A percentile compares a stretch with the other conserved stretches of the same genome.
Evolutionary conservation across 2,329 filamentous ascomycete species (phyloP).

Genomic region (Akanthomyces muscarius): DNA sequence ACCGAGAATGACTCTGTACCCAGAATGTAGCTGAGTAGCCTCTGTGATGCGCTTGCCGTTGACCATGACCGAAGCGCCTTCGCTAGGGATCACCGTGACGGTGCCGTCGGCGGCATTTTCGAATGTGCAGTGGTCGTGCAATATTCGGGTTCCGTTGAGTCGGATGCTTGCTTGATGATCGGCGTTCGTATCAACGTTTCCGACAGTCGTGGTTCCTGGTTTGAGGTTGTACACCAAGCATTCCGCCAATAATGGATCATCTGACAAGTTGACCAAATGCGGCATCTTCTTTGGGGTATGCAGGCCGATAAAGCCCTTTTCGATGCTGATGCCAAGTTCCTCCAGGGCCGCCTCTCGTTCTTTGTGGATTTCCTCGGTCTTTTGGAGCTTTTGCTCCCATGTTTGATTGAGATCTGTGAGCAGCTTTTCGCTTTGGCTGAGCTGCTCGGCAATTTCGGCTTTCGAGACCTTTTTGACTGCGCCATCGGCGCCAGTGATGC

Average conservation of each 20-base stretch:
- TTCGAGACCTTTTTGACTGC: constrained; percentile 93
- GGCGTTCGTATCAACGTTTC: constrained; percentile 82
- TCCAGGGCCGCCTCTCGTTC: constrained; percentile 92
- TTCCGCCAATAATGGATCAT: constrained; percentile 87
- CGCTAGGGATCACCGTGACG: constrained; percentile 84
- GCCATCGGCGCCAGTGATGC: constrained; percentile 82
- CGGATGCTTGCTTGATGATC: constrained; percentile 79
- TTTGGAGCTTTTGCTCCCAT: constrained; percentile 93
- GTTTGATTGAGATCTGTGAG: constrained; percentile 96
- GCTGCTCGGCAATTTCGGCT: constrained; percentile 93
- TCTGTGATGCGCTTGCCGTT: constrained; percentile 89
- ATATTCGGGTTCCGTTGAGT: constrained; percentile 87
- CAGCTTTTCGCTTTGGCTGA: constrained; percentile 94
- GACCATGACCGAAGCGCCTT: constrained; percentile 96
- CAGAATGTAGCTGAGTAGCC: constrained; percentile 80
- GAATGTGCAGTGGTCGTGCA: constrained; percentile 89
- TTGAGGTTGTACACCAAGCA: constrained; percentile 98
- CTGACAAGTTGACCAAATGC: constrained; percentile 96
- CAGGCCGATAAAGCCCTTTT: constrained; percentile 93
- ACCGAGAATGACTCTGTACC: constrained; percentile 90
- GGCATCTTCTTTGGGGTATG: constrained; percentile 99
- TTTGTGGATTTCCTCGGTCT: constrained; percentile 96
- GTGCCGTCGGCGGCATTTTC: constrained; percentile 83
- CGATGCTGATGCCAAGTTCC: constrained; percentile 96
- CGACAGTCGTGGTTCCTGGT: constrained; percentile 88